Percentiles rank a stretch among this genome's conserved stretches.
phyloP scores from a whole-genome alignment of 257 asterid species.

The Nemophila menziesii region DNA sequence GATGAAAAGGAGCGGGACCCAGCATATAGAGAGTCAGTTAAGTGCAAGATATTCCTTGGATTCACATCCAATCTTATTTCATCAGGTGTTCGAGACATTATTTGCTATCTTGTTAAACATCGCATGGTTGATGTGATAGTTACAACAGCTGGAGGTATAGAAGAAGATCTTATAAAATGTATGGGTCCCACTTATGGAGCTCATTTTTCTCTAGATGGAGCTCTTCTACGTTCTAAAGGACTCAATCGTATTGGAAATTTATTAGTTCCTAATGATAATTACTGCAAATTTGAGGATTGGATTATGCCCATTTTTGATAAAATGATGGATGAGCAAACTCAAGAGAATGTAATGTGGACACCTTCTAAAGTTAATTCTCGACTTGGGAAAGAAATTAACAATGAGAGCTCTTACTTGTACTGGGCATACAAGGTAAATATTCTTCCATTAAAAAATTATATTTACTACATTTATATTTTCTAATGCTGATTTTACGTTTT shows the following conservation, averaged over 20 bases:
- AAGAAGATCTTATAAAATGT: constrained; percentile 95
- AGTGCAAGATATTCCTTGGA: constrained; percentile 79
- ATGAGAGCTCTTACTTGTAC: constrained; percentile 74
- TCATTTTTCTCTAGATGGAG: constrained; percentile 75
- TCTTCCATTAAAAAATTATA: not conserved
- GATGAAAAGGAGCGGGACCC: constrained; percentile 48
- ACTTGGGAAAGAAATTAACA: constrained; percentile 69
- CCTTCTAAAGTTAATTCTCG: constrained; percentile 92
- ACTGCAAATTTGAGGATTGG: constrained; percentile 96
- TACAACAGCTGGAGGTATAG: constrained; percentile 98
- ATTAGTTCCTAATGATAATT: constrained; percentile 89
- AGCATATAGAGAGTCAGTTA: constrained; percentile 50
- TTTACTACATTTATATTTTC: not conserved
- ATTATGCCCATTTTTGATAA: constrained; percentile 77
- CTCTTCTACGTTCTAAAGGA: constrained; percentile 69
- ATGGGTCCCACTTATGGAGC: constrained; percentile 88
- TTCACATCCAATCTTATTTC: constrained; percentile 90
- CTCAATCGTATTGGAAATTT: constrained; percentile 87
- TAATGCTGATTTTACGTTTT: constrained; percentile 2
- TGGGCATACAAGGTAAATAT: constrained; percentile 77
- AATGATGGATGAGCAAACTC: constrained; percentile 72
- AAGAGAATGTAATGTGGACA: constrained; percentile 63
- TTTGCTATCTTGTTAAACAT: constrained; percentile 77
- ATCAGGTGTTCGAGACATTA: constrained; percentile 72
- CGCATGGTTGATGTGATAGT: constrained; percentile 86